Evolutionary conservation across 495 filamentous ascomycete species (phyloP), one percentile per base, ranked within the genome.

Genomic region (Penicillium salamii): DNA sequence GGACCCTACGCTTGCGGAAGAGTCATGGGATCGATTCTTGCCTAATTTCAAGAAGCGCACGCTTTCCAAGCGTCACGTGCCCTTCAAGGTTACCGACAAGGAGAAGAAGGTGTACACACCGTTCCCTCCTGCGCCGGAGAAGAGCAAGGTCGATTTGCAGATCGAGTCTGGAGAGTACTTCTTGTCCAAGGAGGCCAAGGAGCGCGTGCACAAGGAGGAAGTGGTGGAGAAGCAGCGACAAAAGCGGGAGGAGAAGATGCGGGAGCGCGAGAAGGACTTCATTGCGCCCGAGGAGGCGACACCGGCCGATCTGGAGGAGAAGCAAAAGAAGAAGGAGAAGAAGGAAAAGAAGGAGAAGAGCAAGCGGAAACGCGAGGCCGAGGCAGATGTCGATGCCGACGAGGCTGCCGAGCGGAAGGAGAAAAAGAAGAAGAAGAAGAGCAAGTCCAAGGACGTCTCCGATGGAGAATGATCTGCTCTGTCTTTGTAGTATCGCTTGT

Each of bases 141-240:
- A 91, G 81, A 96, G 90, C 80, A 99, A 97, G 82, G 81, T 99
- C 52, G 93, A 99, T 68, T 71, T 93, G 65, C 92, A 97, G 79
- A 93, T 97, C 72, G 93, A 99, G 80, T 91, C 82, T 58, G 95
- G 95, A 64, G 93, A 97, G 74, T 97, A 93, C 72, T 97, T 97
- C 73, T 71, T 97, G 62, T 82, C 83, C 45, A 95, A 95, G 78
- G 83, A 93, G 61, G 90, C 88, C 40, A 95, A 91, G 78, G 89
- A 95, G 53, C 78, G 92, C 42, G 88, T 80, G 45, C 83, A 76
- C 43, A 85, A 86, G 70, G 87, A 92, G 55, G 84, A 87, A 57
- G 74, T 88, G 44, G 78, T 89, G 57, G 90, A 91, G 71, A 82
- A 83, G 60, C 86, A 92, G 73, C 85, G 83, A 63, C 72, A 80